These are phyloP conservation scores for Solanum hybrid DNA, from an alignment of 305 asterid genomes.

Conservation along the genomic window DNA sequence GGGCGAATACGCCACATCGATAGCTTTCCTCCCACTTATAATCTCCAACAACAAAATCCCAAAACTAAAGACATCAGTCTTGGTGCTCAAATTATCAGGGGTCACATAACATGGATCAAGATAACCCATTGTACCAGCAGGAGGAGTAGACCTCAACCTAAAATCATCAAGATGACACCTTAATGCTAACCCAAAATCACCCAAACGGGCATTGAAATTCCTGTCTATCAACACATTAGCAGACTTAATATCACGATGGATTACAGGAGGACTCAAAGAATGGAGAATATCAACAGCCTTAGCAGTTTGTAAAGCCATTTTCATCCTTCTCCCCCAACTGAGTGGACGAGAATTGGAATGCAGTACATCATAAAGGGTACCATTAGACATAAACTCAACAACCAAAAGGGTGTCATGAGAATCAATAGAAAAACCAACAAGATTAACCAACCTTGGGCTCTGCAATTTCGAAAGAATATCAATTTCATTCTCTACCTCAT, in stretches of 20 bases:
- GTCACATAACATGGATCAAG: constrained; percentile 80
- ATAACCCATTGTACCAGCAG: constrained; percentile 94
- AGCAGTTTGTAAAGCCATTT: constrained; percentile 63
- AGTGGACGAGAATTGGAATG: constrained; percentile 58
- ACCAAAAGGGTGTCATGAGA: constrained; percentile 56
- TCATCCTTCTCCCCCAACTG: constrained; percentile 69
- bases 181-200: constrained; percentile 86
- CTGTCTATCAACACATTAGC: constrained; percentile 77
- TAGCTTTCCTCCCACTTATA: constrained; percentile 83
- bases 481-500: constrained; percentile 66
- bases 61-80: constrained; percentile 71
- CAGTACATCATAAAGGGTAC: constrained; percentile 64
- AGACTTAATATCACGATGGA: constrained; percentile 82
- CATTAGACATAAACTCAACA: constrained; percentile 82
- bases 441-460: constrained; percentile 68
- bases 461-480: constrained; percentile 58
- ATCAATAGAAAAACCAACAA: constrained; percentile 52
- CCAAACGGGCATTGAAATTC: constrained; percentile 63
- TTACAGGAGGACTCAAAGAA: constrained; percentile 50
- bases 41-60: constrained; percentile 81
- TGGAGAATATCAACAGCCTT: constrained; percentile 64
- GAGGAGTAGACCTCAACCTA: constrained; percentile 70
- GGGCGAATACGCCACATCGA: constrained; percentile 66
- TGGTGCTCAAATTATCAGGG: constrained; percentile 73
- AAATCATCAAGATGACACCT: constrained; percentile 53